Conservation (phyloP, 306 rosid species). For the Cicer cuneatum region DNA sequence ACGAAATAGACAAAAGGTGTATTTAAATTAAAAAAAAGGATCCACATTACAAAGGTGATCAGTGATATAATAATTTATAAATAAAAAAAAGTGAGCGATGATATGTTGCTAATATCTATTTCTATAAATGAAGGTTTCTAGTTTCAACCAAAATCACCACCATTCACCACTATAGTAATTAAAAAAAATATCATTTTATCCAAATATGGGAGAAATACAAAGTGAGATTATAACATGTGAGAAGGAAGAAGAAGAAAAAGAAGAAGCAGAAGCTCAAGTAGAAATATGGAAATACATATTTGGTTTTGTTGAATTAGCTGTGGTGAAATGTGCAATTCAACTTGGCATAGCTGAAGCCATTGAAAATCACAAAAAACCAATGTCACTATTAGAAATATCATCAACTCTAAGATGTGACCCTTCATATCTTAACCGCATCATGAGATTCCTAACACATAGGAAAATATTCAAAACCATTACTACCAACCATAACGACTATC, state of each 20-base stretch:
- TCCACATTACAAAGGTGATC: background rate
- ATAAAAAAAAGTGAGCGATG: background rate
- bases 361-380: conserved; percentile 57
- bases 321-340: conserved; percentile 70
- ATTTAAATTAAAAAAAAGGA: background rate
- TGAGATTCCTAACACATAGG: conserved; percentile 60
- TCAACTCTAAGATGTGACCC: conserved; percentile 51
- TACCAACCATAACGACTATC: background rate
- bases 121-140: conserved; percentile 29
- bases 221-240: conserved; percentile 14
- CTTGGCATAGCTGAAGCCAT: conserved; percentile 70
- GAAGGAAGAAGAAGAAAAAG: conserved; percentile 38
- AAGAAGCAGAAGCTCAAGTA: conserved; percentile 49
- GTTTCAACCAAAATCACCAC: conserved; percentile 1
- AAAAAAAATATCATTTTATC: background rate
- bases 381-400: conserved; percentile 60
- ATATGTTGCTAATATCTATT: background rate
- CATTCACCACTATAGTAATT: background rate
- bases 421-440: conserved; percentile 50
- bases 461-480: conserved; percentile 55
- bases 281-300: conserved; percentile 57
- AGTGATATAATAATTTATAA: background rate
- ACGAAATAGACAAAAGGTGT: too few relatives aligned
- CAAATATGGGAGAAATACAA: conserved; percentile 38
- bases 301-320: conserved; percentile 66